These are phyloP conservation scores for Rosa multiflora DNA, from an alignment of 306 rosid species.

Conservation along the genomic window DNA sequence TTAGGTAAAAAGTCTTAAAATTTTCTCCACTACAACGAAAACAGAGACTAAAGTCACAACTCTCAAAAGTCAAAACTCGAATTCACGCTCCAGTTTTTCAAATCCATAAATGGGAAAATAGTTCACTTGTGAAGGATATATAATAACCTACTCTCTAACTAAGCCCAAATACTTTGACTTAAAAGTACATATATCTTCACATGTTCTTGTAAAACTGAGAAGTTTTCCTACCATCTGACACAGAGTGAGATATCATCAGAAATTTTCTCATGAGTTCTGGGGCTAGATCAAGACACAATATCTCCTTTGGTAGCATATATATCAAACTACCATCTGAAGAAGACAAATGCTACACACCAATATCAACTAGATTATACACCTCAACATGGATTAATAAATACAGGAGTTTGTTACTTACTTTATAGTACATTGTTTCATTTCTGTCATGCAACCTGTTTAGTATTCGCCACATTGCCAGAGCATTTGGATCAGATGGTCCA, in stretches of 20 bases:
- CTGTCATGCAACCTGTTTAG: conserved; percentile 95
- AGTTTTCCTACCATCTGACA: background rate
- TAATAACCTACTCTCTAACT: background rate
- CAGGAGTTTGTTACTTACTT: conserved; percentile 45
- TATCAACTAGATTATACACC: background rate
- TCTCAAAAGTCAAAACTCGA: background rate
- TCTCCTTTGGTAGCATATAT: background rate
- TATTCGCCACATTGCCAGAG: conserved; percentile 98
- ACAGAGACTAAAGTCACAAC: background rate
- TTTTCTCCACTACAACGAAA: background rate
- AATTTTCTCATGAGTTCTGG: background rate
- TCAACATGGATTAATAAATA: background rate
- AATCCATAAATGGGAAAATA: background rate
- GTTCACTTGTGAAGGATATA: background rate
- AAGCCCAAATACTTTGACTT: background rate
- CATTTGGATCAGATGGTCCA: conserved; percentile 96
- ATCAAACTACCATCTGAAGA: background rate
- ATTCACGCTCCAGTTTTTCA: background rate
- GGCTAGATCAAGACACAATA: background rate
- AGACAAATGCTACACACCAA: background rate
- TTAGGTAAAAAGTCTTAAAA: background rate
- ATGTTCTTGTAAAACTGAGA: background rate
- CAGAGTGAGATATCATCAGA: background rate
- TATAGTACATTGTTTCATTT: conserved; percentile 96
- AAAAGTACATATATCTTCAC: background rate